Conservation (phyloP, 1,284 basidiomycete genomes). For the Schizophyllum commune region DNA sequence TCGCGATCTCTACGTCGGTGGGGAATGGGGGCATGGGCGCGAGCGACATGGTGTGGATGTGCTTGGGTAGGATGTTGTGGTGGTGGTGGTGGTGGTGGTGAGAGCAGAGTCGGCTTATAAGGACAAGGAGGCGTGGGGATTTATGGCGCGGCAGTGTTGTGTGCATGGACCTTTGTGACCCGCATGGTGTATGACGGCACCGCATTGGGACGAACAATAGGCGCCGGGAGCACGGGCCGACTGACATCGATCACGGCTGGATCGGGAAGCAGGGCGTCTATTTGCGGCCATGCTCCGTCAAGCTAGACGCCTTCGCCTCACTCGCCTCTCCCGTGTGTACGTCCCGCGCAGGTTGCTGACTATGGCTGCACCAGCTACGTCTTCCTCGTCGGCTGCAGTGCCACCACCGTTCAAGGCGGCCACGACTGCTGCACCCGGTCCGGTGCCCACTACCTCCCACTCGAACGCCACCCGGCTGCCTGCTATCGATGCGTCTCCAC, state of each 20-base stretch:
- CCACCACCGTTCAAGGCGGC: not conserved
- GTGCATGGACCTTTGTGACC: too few species aligned
- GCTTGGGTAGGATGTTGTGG: not conserved
- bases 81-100: not conserved
- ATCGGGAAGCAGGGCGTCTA: not conserved
- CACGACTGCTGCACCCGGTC: not conserved
- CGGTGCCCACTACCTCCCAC: too few species aligned
- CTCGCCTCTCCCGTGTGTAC: not conserved
- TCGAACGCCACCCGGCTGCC: too few species aligned
- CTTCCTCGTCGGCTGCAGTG: not conserved
- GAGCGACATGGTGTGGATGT: not conserved
- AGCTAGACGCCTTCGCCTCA: not conserved
- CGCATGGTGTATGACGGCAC: too few species aligned
- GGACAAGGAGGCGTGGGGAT: not conserved
- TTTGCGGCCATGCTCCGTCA: not conserved
- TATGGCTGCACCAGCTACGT: not conserved
- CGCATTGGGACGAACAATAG: too few species aligned
- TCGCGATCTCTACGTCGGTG: conserved; percentile 29
- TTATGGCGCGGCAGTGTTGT: not conserved
- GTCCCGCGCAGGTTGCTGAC: not conserved
- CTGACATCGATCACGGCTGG: not conserved
- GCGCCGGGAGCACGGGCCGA: too few species aligned
- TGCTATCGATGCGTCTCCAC: conserved; percentile 48
- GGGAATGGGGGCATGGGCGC: not conserved
- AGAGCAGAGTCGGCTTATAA: not conserved